Evolutionary conservation across 2,329 filamentous ascomycete species (phyloP), one percentile per base, ranked within the genome.

Genomic region (Epicoccum nigrum): DNA sequence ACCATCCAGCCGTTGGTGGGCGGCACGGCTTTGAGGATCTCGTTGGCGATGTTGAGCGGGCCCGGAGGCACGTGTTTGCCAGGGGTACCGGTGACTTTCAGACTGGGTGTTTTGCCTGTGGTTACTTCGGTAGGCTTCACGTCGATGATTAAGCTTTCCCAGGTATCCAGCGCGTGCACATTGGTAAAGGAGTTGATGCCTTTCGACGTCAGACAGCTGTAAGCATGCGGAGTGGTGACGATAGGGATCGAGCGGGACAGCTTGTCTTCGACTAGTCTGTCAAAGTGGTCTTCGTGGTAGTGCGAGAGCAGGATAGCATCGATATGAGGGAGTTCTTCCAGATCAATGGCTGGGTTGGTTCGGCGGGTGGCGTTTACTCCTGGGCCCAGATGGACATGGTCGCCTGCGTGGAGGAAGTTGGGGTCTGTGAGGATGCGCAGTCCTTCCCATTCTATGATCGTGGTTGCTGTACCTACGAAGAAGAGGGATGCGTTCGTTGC

Each of bases 1-100:
- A 88, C 54, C 72, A 88, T 81, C 84, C 85, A 88, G 25, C 85
- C 85, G 62, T 87, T 87, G 1, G 82, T 86, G 2, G 84, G 86
- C 4, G 85, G 86, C 4, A 87, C 79, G 1, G 79, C 80, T 17
- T 71, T 60, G n/a, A 80, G 71, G 7, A 79, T 38, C 21, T 81
- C 75, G 60, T 83, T 83, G 13, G 72, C 76, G 12, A 74, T 67
- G 15, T 74, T 59, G 2, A 81, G 62, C 1, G 72, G 75, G 1
- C 75, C 63, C 16, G 72, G 69, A 0, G 80, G 78, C 4, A 88
- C 79, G 63, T 88, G 85, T 62, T 87, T 86, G 2, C 83, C 86
- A 0, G 85, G 86, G 81, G 84, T 85, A 2, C 76, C 85, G 0
- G 82, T 86, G 16, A 87, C 77, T 58, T 82, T 83, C 33, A 87